Percentiles rank a stretch among this genome's conserved stretches.
Conservation (phyloP, 306 rosid genomes). For the Cicer judaicum region DNA sequence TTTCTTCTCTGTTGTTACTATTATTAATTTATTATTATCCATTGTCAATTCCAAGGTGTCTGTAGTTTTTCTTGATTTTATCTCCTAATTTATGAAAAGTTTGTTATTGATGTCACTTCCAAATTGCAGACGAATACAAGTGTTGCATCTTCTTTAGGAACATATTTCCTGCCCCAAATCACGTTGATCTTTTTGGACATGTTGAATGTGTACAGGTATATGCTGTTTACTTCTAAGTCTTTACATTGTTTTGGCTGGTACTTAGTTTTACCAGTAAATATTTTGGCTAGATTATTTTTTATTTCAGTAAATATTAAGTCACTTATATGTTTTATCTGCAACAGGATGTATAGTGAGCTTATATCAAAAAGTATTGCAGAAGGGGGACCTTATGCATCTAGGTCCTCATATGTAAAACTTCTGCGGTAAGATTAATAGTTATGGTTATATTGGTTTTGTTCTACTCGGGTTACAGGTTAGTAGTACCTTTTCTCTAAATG, state of each 20-base stretch:
- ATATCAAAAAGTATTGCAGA: slow-evolving; percentile 86
- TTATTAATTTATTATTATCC: background rate
- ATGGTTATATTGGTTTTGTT: slow-evolving; percentile 23
- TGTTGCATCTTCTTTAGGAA: slow-evolving; percentile 87
- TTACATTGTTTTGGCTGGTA: background rate
- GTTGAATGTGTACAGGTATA: slow-evolving; percentile 96
- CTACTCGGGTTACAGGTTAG: background rate
- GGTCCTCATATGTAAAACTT: slow-evolving; percentile 87
- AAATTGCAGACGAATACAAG: slow-evolving; percentile 90
- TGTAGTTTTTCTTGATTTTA: background rate
- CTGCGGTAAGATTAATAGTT: slow-evolving; percentile 58
- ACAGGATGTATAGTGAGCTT: slow-evolving; percentile 99
- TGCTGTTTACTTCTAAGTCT: slow-evolving; percentile 7
- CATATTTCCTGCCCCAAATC: slow-evolving; percentile 87
- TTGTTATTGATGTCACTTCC: slow-evolving; percentile 28
- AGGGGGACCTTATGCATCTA: slow-evolving; percentile 90
- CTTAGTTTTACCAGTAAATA: background rate
- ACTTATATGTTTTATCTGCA: slow-evolving; percentile 6
- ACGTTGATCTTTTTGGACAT: slow-evolving; percentile 91
- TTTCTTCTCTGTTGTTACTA: background rate
- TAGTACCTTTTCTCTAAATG: slow-evolving; percentile 11
- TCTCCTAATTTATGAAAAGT: background rate
- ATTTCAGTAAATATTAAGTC: slow-evolving; percentile 8
- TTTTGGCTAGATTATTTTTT: background rate
- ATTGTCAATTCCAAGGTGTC: background rate